phyloP scores from a whole-genome alignment of 2,329 filamentous ascomycete genomes.

The Fusarium dlaminii region DNA sequence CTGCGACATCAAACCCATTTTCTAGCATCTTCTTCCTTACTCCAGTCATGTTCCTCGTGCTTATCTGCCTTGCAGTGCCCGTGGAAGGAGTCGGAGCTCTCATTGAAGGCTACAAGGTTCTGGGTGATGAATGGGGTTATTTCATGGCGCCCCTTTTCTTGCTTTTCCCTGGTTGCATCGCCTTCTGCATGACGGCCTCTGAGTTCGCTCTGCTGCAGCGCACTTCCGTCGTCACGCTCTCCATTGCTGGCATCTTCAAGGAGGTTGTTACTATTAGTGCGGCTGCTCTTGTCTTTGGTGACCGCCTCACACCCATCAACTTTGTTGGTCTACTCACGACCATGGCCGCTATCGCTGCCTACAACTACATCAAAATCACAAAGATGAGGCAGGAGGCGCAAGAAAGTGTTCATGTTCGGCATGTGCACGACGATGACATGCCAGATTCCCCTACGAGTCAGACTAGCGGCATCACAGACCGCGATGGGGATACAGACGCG shows the following conservation, averaged over 20 bases:
- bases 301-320: slow-evolving; percentile 88
- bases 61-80: slow-evolving; percentile 82
- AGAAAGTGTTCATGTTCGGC: slow-evolving; percentile 57
- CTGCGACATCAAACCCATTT: slow-evolving; percentile 95
- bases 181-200: slow-evolving; percentile 95
- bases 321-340: slow-evolving; percentile 88
- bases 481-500: slow-evolving; percentile 54
- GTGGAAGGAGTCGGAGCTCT: slow-evolving; percentile 83
- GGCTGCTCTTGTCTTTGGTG: slow-evolving; percentile 87
- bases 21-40: slow-evolving; percentile 98
- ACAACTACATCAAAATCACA: slow-evolving; percentile 94
- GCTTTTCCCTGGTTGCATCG: slow-evolving; percentile 88
- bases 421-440: slow-evolving; percentile 46
- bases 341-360: slow-evolving; percentile 83
- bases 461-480: slow-evolving; percentile 54
- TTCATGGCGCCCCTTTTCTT: slow-evolving; percentile 76
- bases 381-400: slow-evolving; percentile 86
- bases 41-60: slow-evolving; percentile 90
- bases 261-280: slow-evolving; percentile 96
- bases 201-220: slow-evolving; percentile 96
- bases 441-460: slow-evolving; percentile 48
- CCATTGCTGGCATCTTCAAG: slow-evolving; percentile 98
- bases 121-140: slow-evolving; percentile 74
- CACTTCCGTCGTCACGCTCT: slow-evolving; percentile 94
- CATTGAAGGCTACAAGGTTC: slow-evolving; percentile 68